Evolutionary conservation across 768 basidiomycete genomes (phyloP), one percentile per base, ranked within the genome.

Genomic region (Xerocomellus dryophilus): DNA sequence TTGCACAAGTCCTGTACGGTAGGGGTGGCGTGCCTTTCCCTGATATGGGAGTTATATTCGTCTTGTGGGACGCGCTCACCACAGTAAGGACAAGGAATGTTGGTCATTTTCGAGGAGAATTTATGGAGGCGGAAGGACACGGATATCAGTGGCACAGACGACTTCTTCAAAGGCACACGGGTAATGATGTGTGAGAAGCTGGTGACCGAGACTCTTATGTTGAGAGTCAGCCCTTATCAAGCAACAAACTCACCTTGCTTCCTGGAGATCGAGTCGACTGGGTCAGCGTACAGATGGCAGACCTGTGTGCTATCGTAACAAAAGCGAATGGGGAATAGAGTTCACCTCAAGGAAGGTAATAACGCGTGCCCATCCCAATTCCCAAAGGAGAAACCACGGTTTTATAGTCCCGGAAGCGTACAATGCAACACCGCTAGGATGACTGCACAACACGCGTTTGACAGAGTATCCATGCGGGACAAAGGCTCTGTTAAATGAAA

Each of bases 1-100:
- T 7, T 53, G 45, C n/a, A 20, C 23, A 58, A 0, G 11, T 65
- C 63, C 21, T 55, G 50, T 6, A 41, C 43, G 34, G 44, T 51
- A 5, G 55, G 56, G 2, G 39, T 42, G 12, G 54, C 34, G 14
- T 65, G 66, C 9, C 31, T 59, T n/a, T 43, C 56, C 23, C 14
- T 41, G 0, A 56, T 21, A n/a, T 68, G 66, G 7, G 32, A 0
- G 50, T 59, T 56, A 36, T 49, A 49, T 5, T 53, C 27, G 32
- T 14, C 12, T 31, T 58, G 59, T 2, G 29, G 46, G 10, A 67
- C 8, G 32, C 11, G 11, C 29, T 41, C 38, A 0, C 50, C 18
- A n/a, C 66, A 68, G 35, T 61, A 59, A 35, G 1, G 0, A 38
- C 66, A 67, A 9, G 15, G 2, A 43, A 66, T 9, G 35, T 29